These are phyloP conservation scores for Kodamaea sp. DNA, from an alignment of 1,139 yeast species.

Conservation along the genomic window DNA sequence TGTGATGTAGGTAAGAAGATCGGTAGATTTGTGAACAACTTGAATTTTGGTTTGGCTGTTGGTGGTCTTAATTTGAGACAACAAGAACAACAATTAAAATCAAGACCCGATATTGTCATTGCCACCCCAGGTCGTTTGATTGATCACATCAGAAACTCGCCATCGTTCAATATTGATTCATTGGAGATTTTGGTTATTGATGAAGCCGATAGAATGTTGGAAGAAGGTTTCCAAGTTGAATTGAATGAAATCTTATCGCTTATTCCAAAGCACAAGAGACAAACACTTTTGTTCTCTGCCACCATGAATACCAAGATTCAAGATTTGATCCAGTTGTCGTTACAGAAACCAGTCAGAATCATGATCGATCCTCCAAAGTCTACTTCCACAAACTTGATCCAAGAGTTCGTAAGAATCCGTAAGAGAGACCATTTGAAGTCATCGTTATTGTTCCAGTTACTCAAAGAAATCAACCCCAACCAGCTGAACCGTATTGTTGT, in stretches of 20 bases:
- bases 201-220: constrained; percentile 98
- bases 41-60: constrained; percentile 89
- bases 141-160: constrained; percentile 94
- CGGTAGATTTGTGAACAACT: constrained; percentile 71
- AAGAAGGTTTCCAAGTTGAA: constrained; percentile 97
- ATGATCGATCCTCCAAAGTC: constrained; percentile 97
- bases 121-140: constrained; percentile 98
- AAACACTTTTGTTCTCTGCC: constrained; percentile 91
- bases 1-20: constrained; percentile 88
- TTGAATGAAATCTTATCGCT: constrained; percentile 83
- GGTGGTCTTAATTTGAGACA: constrained; percentile 95
- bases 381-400: constrained; percentile 82
- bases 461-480: constrained; percentile 63
- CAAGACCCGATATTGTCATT: constrained; percentile 92
- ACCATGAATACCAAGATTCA: constrained; percentile 95
- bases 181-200: constrained; percentile 92
- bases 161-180: constrained; percentile 85
- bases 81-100: constrained; percentile 90
- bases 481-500: constrained; percentile 77
- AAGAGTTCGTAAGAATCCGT: constrained; percentile 92
- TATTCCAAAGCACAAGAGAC: constrained; percentile 83
- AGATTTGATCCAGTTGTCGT: constrained; percentile 80
- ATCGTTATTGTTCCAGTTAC: constrained; percentile 71
- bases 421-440: constrained; percentile 84
- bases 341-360: constrained; percentile 86